Percentiles rank a stretch among this genome's conserved stretches.
These are phyloP conservation scores for Amanita thiersii DNA, from an alignment of 768 basidiomycete genomes.

Conservation along the genomic window DNA sequence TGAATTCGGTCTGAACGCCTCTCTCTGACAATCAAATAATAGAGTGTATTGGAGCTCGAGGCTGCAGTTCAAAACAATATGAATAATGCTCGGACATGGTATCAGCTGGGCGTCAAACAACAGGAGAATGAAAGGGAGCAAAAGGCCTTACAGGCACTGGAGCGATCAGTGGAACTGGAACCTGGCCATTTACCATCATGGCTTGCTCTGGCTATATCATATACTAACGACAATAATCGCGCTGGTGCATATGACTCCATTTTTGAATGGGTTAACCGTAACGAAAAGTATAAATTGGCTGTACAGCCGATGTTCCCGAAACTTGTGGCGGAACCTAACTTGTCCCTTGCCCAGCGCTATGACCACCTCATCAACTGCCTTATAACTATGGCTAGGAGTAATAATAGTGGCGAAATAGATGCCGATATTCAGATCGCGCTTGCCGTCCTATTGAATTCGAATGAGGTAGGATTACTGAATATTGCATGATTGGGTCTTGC, in stretches of 20 bases:
- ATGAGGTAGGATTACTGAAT: conserved; percentile 51
- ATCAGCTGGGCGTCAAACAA: conserved; percentile 88
- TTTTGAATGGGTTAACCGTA: conserved; percentile 70
- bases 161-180: conserved; percentile 74
- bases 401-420: conserved; percentile 59
- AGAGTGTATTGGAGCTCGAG: conserved; percentile 87
- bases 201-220: conserved; percentile 85
- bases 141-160: conserved; percentile 80
- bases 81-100: conserved; percentile 72
- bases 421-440: conserved; percentile 94
- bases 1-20: background rate
- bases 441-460: conserved; percentile 87
- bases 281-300: conserved; percentile 43
- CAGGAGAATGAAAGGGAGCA: conserved; percentile 96
- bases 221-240: conserved; percentile 84
- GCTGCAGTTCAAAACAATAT: conserved; percentile 80
- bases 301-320: conserved; percentile 32
- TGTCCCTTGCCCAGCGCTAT: conserved; percentile 32
- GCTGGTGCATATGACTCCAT: conserved; percentile 72
- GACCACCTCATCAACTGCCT: conserved; percentile 61
- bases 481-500: background rate
- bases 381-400: conserved; percentile 69
- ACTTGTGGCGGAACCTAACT: conserved; percentile 19
- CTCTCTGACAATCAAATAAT: conserved; percentile 14
- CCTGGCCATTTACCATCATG: conserved; percentile 70